Conservation (phyloP, 306 rosid genomes). For the Citrullus colocynthis region DNA sequence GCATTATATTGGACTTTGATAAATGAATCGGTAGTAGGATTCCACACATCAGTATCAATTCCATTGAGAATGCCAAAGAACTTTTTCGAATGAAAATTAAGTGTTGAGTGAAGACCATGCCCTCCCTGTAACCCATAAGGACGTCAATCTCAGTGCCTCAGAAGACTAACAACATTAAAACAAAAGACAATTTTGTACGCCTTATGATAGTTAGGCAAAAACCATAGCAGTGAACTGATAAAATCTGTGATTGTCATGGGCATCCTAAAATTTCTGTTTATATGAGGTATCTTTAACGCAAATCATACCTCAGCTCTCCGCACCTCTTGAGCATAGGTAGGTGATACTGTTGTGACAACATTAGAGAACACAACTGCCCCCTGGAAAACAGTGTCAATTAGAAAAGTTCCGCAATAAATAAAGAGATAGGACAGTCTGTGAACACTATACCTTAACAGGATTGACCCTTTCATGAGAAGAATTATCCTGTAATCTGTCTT, state of each 20-base stretch:
- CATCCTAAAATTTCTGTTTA: background rate
- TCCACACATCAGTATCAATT: conserved; percentile 86
- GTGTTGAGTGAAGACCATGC: conserved; percentile 75
- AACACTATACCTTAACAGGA: conserved; percentile 62
- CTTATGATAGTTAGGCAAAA: background rate
- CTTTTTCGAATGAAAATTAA: conserved; percentile 65
- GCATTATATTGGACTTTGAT: conserved; percentile 73
- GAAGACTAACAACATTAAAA: background rate
- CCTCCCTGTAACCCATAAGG: conserved; percentile 47
- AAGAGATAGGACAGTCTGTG: conserved; percentile 5
- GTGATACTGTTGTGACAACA: conserved; percentile 94
- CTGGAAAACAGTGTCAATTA: conserved; percentile 23
- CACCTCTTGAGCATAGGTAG: conserved; percentile 92
- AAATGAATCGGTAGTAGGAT: conserved; percentile 64
- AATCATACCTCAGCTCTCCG: conserved; percentile 74
- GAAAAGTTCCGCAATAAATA: background rate
- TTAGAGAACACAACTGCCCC: conserved; percentile 94
- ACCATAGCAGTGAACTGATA: background rate
- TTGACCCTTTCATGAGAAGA: conserved; percentile 66
- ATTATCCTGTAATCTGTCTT: conserved; percentile 94
- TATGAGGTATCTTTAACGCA: background rate
- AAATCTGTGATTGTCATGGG: background rate
- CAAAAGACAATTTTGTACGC: background rate
- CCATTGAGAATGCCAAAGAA: conserved; percentile 87
- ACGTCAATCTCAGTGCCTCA: background rate